Base-by-base conservation (phyloP, 2,329 filamentous ascomycete genomes). In the Fusarium sp. region DNA sequence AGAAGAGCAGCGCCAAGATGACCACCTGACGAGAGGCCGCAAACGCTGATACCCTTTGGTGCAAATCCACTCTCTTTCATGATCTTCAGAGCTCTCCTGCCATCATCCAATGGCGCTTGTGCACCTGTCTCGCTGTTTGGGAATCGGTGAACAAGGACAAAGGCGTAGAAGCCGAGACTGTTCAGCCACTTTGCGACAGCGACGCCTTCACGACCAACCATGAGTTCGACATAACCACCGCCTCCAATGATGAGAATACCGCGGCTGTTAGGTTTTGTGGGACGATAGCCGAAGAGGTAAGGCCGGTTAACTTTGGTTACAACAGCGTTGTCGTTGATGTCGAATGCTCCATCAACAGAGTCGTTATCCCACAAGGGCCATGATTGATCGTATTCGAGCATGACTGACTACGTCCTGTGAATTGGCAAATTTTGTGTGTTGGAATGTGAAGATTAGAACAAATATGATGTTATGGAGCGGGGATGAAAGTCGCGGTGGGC, bases 81-180 rank as follows among this genome's bases (percentile, higher is more conserved):
- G 3, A 72, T 32, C 36, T 61, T 71, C 1, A 72, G 17, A 1
- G 70, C 70, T 4, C 70, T 60, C 3, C 70, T 67, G 0, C 68
- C 70, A 7, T 72, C 70, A 32, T 72, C 70, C 3, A 72, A 8
- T 1, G 70, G 70, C 4, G 68, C 68, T 2, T 67, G 67, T 0
- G 65, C 43, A 1, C 65, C 50, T 2, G 57, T 55, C 4, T 68
- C 36, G 7, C 53, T 56, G 3, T 42, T 66, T 1, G 70, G 70
- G 30, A 73, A 72, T 2, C 70, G 68, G n/a, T 72, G 70, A 0
- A 72, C 66, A 0, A 72, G 57, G 7, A 72, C 70, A n/a, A 72
- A 72, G 0, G 70, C 68, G 36, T 71, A 64, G 45, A 72, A 73
- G 0, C 70, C 70, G n/a, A 71, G 61, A 10, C 40, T 58, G 39